Conservation (phyloP, 2,329 filamentous ascomycete genomes). For the Clathrospora elynae region DNA sequence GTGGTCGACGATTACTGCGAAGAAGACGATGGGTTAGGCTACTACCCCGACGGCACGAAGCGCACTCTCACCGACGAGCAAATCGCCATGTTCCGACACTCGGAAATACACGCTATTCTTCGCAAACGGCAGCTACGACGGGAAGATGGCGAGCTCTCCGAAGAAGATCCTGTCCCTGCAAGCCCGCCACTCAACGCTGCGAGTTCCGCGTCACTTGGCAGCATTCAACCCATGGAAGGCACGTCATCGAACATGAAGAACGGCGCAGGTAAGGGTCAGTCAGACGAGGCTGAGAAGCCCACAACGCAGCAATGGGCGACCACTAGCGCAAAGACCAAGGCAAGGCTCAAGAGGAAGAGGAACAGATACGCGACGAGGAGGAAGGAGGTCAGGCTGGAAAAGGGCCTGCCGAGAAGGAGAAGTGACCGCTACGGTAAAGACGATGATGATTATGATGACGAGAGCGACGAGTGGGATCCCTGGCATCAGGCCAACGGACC, state of each 20-base stretch:
- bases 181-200: neutral
- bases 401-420: conserved; percentile 13
- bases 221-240: conserved; percentile 1
- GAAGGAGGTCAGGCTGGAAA: conserved; percentile 27
- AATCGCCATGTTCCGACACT: conserved; percentile 87
- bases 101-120: conserved; percentile 76
- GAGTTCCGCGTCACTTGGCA: neutral
- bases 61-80: conserved; percentile 90
- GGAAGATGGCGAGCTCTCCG: conserved; percentile 28
- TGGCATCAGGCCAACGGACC: conserved; percentile 53
- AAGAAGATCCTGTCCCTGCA: conserved; percentile 7
- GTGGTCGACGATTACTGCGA: conserved; percentile 37
- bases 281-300: conserved; percentile 23
- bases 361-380: conserved; percentile 35
- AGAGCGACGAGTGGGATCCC: conserved; percentile 51
- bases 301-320: conserved; percentile 36
- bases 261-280: conserved; percentile 16
- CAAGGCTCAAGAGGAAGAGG: conserved; percentile 31
- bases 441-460: conserved; percentile 33
- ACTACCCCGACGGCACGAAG: conserved; percentile 84
- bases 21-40: conserved; percentile 73
- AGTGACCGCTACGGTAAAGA: conserved; percentile 14
- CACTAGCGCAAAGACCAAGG: conserved; percentile 31
- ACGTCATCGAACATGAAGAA: conserved; percentile 5
- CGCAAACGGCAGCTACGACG: conserved; percentile 34